These are phyloP conservation scores for Colletotrichum shisoi DNA, from an alignment of 2,329 filamentous ascomycete genomes.

Conservation along the genomic window DNA sequence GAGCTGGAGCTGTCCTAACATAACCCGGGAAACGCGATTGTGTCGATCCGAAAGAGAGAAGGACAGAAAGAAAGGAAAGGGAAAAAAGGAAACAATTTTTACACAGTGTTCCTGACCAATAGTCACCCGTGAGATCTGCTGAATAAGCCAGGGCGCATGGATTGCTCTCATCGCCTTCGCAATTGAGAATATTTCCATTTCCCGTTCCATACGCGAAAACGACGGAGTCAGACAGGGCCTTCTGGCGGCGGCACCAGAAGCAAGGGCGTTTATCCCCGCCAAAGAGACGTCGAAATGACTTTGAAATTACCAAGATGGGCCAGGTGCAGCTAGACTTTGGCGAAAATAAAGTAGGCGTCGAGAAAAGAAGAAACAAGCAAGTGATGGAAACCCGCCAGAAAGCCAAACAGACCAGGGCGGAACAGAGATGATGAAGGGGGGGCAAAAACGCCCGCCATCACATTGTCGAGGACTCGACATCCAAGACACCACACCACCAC, in stretches of 20 bases:
- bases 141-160: constrained; percentile 7
- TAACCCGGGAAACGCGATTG: not conserved
- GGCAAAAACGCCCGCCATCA: constrained; percentile 21
- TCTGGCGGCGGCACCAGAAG: not conserved
- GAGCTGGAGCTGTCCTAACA: no score
- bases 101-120: no score
- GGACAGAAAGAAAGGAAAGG: not conserved
- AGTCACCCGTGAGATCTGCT: not conserved
- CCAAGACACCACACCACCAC: constrained; percentile 10
- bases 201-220: constrained; percentile 23
- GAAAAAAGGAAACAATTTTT: no score
- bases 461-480: constrained; percentile 1
- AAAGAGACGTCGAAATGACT: not conserved
- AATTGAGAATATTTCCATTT: not conserved
- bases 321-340: not conserved
- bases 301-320: constrained; percentile 2
- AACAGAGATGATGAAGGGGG: not conserved
- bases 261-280: not conserved
- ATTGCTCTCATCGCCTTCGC: not conserved
- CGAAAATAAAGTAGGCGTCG: constrained; percentile 14
- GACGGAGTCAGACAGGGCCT: not conserved
- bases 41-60: no score
- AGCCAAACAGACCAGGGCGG: not conserved
- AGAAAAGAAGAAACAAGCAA: not conserved
- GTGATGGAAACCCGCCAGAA: constrained; percentile 13